A percentile compares a stretch with the other conserved stretches of the same genome.
Evolutionary conservation across 2,329 filamentous ascomycete genomes (phyloP).

Genomic region (Colletotrichum sp.): DNA sequence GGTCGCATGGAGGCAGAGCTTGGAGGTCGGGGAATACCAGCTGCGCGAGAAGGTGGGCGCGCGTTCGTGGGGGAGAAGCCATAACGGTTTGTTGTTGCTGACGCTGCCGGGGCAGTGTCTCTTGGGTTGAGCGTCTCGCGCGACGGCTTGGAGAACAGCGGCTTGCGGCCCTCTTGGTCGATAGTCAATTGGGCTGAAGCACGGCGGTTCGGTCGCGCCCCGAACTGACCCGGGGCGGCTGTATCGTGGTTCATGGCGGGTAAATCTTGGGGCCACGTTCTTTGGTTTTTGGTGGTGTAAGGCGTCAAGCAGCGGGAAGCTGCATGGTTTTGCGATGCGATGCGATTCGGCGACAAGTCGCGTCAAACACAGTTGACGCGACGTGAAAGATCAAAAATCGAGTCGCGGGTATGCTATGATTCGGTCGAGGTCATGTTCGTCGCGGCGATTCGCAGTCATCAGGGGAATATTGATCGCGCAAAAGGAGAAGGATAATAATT

Average conservation of each 20-base stretch:
- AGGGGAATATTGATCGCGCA: constrained; percentile 10
- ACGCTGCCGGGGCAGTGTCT: background rate
- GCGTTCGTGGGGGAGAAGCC: constrained; percentile 22
- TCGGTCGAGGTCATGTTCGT: background rate
- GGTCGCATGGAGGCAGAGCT: background rate
- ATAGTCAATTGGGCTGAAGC: constrained; percentile 31
- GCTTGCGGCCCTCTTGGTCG: constrained; percentile 44
- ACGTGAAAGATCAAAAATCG: background rate
- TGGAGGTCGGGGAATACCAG: background rate
- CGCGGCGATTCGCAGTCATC: background rate
- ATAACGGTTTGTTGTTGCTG: constrained; percentile 19
- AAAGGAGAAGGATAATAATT: constrained; percentile 8
- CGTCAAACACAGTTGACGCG: constrained; percentile 12
- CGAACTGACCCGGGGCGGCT: constrained; percentile 15
- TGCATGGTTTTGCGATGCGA: constrained; percentile 11
- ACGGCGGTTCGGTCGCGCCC: constrained; percentile 26
- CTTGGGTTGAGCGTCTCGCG: constrained; percentile 21
- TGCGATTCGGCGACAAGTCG: constrained; percentile 6
- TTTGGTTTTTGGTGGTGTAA: background rate
- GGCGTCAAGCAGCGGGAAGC: constrained; percentile 6
- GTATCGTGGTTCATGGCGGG: constrained; percentile 29
- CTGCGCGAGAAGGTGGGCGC: constrained; percentile 3
- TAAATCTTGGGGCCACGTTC: background rate
- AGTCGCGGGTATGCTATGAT: background rate
- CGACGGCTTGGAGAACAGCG: constrained; percentile 36